Percentiles rank a stretch among this genome's conserved stretches.
These are phyloP conservation scores for Lagenidium sp. DNA, from an alignment of 352 stramenopile genomes.

Conservation along the genomic window DNA sequence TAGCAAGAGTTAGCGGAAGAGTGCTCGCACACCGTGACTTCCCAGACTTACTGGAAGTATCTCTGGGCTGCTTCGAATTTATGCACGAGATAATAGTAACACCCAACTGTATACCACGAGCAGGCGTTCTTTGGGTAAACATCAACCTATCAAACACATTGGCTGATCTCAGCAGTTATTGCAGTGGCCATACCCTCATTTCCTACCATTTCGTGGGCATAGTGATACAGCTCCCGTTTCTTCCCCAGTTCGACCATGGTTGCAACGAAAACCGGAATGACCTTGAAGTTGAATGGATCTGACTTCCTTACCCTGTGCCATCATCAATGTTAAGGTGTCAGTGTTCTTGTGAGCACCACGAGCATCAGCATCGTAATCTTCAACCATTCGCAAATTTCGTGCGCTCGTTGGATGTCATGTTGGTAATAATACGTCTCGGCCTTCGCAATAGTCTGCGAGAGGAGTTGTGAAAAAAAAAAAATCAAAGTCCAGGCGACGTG, in stretches of 20 bases:
- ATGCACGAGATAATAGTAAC: constrained; percentile 93
- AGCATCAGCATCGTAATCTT: not conserved
- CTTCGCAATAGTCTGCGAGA: constrained; percentile 56
- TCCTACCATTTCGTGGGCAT: constrained; percentile 90
- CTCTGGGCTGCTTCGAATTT: constrained; percentile 93
- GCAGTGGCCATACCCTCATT: not conserved
- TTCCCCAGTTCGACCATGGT: constrained; percentile 89
- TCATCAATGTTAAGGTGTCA: not conserved
- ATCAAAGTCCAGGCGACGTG: no score
- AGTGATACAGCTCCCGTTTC: constrained; percentile 93
- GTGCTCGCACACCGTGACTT: no score
- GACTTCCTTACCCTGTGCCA: constrained; percentile 47
- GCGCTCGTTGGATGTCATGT: constrained; percentile 70
- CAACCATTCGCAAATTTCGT: constrained; percentile 73
- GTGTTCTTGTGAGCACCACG: not conserved
- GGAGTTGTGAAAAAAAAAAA: no score
- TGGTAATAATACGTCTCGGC: constrained; percentile 83
- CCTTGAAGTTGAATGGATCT: constrained; percentile 77
- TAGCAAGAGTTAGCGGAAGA: no score
- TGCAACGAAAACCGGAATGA: constrained; percentile 81
- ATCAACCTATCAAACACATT: constrained; percentile 64
- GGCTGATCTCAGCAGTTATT: not conserved
- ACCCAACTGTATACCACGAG: constrained; percentile 95
- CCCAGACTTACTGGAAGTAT: constrained; percentile 88
- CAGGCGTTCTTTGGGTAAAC: constrained; percentile 89